Evolutionary conservation across 140 eudicot species (phyloP), one percentile per base, ranked within the genome.

Genomic region (Cichorium intybus): DNA sequence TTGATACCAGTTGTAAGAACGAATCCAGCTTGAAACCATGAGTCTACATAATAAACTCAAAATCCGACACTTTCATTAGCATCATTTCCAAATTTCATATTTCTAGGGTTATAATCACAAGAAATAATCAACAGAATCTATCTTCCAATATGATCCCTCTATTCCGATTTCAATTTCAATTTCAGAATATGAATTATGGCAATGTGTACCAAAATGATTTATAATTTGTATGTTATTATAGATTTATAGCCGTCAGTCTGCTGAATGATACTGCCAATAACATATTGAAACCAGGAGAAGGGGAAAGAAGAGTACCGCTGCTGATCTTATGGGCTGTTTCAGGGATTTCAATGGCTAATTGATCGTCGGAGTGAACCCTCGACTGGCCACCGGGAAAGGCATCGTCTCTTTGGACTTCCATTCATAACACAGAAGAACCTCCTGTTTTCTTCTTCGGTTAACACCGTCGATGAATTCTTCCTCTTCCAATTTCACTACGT

Each of bases 311-410:
- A 33, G 35, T 56, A 90, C 97, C 96, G 24, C 68, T 78, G 75
- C 97, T 87, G 66, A 91, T 91, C 80, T 87, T 84, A 74, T 87
- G 97, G 60, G 97, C 91, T 12, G 97, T 91, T n/a, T 91, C 95
- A 3, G 97, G 93, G 27, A 80, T 68, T 22, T 84, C 88, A 64
- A 85, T 73, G 56, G 71, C 73, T 63, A 59, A 35, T 24, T 76
- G 76, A 11, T 73, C 80, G 7, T 70, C 67, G 18, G 66, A 24
- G 47, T 10, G 26, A 35, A 31, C 56, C 54, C 41, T 66, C 16
- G 26, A 68, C 6, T 71, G 39, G 26, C 34, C 71, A 11, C 50
- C 46, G 11, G 48, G 34, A 27, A 3, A 28, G 27, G 22, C 57
- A 48, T 46, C 46, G 65, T 56, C 69, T 54, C 68, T 37, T 15